Evolutionary conservation across 139 green algal genomes (phyloP).

Genomic region (Chlorella ohadii): DNA sequence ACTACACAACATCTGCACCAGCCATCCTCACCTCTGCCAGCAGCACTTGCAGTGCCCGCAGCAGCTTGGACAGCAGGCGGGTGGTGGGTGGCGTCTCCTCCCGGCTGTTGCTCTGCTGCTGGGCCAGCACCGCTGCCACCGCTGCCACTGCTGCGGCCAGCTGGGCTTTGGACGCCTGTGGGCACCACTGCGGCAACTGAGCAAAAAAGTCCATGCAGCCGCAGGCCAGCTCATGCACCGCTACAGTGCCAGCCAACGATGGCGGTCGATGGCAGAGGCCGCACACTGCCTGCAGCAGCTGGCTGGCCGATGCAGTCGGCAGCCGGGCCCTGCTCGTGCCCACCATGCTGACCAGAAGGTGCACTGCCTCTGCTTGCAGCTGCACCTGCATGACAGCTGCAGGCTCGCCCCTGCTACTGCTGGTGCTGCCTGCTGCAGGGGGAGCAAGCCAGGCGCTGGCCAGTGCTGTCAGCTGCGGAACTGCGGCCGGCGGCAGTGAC

Average conservation of each 20-base stretch:
- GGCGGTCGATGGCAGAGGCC: neutral
- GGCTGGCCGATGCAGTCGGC: neutral
- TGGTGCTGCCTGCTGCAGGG: too few relatives aligned
- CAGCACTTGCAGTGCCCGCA: slow-evolving; percentile 29
- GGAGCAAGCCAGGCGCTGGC: neutral
- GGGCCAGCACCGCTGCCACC: neutral
- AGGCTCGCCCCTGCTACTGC: neutral
- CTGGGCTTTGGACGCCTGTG: neutral
- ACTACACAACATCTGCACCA: too few relatives aligned
- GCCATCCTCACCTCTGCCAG: slow-evolving; percentile 18
- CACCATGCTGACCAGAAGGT: neutral
- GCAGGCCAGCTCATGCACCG: neutral
- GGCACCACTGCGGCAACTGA: slow-evolving; percentile 25
- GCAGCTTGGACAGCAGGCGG: slow-evolving; percentile 23
- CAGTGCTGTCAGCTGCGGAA: neutral
- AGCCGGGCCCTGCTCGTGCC: neutral
- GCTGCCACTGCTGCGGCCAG: slow-evolving; percentile 3
- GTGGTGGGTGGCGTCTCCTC: neutral
- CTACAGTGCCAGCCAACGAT: neutral
- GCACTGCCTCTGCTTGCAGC: slow-evolving; percentile 22
- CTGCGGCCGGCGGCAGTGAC: neutral
- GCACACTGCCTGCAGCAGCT: neutral
- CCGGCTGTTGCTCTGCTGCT: neutral
- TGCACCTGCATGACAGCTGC: neutral
- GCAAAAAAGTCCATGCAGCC: slow-evolving; percentile 18